Percentiles rank a stretch among this genome's conserved stretches.
Conservation (phyloP, 176 grass and related monocot species). For the Saccharum officinarum region DNA sequence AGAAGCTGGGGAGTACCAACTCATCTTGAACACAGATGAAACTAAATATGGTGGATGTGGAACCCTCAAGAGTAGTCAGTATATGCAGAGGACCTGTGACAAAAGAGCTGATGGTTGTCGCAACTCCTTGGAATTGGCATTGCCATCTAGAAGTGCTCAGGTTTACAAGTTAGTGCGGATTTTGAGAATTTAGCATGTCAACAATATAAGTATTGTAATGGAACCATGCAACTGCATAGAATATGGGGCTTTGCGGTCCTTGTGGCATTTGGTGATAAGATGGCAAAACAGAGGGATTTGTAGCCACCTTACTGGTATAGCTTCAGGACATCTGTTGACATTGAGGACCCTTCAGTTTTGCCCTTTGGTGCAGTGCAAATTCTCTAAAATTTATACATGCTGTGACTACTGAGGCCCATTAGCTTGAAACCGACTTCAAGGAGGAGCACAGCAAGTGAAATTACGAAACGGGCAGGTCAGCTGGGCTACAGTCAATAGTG, state of each 20-base stretch:
- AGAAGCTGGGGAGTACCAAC: slow-evolving; percentile 93
- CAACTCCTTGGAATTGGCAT: slow-evolving; percentile 72
- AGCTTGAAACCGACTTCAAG: neutral
- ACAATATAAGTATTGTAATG: neutral
- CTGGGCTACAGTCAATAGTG: neutral
- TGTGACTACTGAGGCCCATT: neutral
- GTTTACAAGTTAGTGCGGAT: slow-evolving; percentile 87
- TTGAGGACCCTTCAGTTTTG: slow-evolving; percentile 7
- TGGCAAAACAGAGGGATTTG: slow-evolving; percentile 13
- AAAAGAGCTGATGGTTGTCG: slow-evolving; percentile 82
- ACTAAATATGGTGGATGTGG: slow-evolving; percentile 78
- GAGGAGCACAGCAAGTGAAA: neutral
- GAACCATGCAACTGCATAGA: neutral
- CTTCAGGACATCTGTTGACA: neutral
- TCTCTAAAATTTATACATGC: neutral
- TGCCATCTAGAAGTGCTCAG: slow-evolving; percentile 96
- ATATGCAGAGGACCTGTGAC: slow-evolving; percentile 58
- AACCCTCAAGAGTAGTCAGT: slow-evolving; percentile 56
- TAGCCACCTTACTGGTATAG: neutral
- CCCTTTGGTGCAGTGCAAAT: neutral
- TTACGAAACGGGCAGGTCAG: neutral
- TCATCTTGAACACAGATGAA: slow-evolving; percentile 88
- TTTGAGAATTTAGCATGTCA: slow-evolving; percentile 60
- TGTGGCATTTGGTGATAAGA: neutral
- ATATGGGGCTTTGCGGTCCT: neutral